A percentile compares a stretch with the other conserved stretches of the same genome.
Evolutionary conservation across 2,329 filamentous ascomycete species (phyloP).

Genomic region (Ophiostoma pallidulum): DNA sequence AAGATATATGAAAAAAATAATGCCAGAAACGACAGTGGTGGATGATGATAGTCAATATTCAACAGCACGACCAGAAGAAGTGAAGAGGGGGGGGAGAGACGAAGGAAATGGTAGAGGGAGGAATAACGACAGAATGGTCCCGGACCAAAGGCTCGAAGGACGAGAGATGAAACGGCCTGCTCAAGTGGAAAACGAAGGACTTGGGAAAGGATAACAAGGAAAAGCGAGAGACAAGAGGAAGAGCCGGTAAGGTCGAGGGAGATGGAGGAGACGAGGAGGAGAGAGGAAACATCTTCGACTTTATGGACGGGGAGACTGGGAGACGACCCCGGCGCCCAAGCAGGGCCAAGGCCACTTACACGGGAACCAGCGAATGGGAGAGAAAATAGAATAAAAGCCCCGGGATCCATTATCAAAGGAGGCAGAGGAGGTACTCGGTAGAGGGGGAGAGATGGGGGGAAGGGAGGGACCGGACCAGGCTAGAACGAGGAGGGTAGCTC

Average conservation of each 20-base stretch:
- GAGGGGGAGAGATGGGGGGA: neutral
- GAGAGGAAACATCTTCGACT: neutral
- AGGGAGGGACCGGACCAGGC: neutral
- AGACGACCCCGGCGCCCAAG: neutral
- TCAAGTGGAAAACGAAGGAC: neutral
- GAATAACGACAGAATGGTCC: neutral
- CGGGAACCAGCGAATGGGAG: neutral
- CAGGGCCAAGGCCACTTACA: neutral
- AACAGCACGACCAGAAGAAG: too few species aligned
- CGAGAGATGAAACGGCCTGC: neutral
- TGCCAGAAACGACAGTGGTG: too few species aligned
- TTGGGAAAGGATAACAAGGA: neutral
- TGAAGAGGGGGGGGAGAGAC: neutral
- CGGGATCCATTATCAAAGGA: too few species aligned
- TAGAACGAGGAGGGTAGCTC: too few species aligned
- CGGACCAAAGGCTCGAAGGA: neutral
- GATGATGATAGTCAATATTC: neutral
- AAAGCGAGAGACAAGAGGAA: neutral
- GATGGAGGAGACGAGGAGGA: neutral
- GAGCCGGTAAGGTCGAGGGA: neutral
- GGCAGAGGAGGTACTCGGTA: too few species aligned
- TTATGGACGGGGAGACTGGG: conserved; percentile 4
- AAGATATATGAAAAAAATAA: too few species aligned
- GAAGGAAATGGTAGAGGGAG: neutral
- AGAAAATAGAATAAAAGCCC: too few species aligned